Percentiles rank a stretch among this genome's conserved stretches.
These are phyloP conservation scores for Nigrospora sphaerica DNA, from an alignment of 2,329 filamentous ascomycete genomes.

Conservation along the genomic window DNA sequence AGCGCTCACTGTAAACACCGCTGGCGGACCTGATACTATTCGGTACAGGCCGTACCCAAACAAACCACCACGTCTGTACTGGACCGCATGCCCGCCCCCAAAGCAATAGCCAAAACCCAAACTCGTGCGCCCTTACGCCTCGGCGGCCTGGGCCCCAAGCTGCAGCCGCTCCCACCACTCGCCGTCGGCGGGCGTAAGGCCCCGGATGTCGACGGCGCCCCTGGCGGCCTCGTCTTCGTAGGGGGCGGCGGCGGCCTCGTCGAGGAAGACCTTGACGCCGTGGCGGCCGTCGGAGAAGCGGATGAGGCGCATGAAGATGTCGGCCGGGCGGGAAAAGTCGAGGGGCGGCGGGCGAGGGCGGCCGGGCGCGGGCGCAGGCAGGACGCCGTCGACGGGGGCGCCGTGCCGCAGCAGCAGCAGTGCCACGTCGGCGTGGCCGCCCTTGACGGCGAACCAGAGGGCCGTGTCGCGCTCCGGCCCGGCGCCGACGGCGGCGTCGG, in stretches of 20 bases:
- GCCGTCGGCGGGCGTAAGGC: not conserved
- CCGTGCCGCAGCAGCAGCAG: not conserved
- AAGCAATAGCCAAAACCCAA: too few relatives aligned
- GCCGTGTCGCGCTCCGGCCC: not conserved
- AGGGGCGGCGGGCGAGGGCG: too few relatives aligned
- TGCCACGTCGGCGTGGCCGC: not conserved
- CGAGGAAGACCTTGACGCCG: not conserved
- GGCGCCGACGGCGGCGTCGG: not conserved
- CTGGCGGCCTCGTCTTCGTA: not conserved
- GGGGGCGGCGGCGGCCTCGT: not conserved
- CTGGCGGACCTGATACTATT: too few relatives aligned
- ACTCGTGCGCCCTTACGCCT: too few relatives aligned
- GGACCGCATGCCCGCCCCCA: too few relatives aligned
- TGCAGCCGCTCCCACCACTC: not conserved
- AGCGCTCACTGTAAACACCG: too few relatives aligned
- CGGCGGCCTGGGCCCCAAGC: too few relatives aligned
- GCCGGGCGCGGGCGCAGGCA: not conserved
- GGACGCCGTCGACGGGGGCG: constrained; percentile 27
- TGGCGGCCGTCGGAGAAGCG: not conserved
- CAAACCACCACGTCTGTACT: too few relatives aligned
- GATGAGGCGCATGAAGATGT: not conserved
- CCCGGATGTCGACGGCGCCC: not conserved
- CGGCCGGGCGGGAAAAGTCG: not conserved
- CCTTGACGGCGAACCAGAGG: not conserved
- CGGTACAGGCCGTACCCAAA: too few relatives aligned